Base-by-base conservation (phyloP, 2,329 filamentous ascomycete genomes). In the Rutstroemia sp. region DNA sequence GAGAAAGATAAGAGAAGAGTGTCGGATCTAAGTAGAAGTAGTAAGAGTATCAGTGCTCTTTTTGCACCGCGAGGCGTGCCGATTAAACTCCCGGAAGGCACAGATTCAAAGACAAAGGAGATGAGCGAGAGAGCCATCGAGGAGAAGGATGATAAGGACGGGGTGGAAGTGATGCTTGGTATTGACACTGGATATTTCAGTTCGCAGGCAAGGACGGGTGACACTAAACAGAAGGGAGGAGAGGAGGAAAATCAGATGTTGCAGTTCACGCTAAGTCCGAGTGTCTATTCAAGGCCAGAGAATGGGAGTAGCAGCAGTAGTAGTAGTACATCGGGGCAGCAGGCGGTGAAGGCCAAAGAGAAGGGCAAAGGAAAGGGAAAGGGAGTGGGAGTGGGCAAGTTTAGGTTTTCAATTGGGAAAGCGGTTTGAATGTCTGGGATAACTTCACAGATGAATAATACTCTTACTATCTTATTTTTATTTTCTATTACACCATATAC, bases 21-120 rank as follows among this genome's bases (percentile, higher is more conserved):
- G 21, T 2, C 17, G 46, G 46, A 48, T 7, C 23, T 55, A 9
- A 55, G 52, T 14, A 44, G 45, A 16, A 50, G 52, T 25, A 50
- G 46, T 17, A 55, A 55, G 27, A 55, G 52, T 8, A 50, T 55
- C 5, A 50, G 52, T 8, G 52, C 45, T 16, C 38, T 50, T 4
- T 55, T 55, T 7, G 50, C 23, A 2, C 46, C 46, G 0, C 10
- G 52, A 10, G 25, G 38, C 2, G 16, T 42, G 1, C 36, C 25
- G 0, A 17, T 14, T 2, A 50, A 34, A 4, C 16, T 19, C 0
- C n/a, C 8, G 17, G 36, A 23, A 17, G 16, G 30, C 25, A 3
- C 5, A 38, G 12, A 30, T 14, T 36, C 17, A n/a, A 10, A 14
- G 21, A 2, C 23, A 7, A n/a, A 25, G 45, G 34, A 48, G 44